Percentiles rank a stretch among this genome's conserved stretches.
Evolutionary conservation across 2,329 filamentous ascomycete species (phyloP).

Genomic region (Beauveria sp.): DNA sequence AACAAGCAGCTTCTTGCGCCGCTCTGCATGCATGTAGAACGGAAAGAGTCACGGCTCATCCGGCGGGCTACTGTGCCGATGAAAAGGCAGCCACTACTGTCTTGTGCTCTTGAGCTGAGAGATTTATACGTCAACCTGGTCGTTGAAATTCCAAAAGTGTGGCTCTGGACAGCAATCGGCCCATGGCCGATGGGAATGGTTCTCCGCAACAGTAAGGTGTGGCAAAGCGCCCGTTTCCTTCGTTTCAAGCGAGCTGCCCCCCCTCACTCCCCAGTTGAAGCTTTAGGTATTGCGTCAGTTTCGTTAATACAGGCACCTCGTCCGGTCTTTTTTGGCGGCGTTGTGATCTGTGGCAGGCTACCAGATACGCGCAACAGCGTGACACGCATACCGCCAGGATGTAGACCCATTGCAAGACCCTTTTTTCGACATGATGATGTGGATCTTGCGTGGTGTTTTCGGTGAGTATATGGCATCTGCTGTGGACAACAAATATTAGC

Average conservation of each 20-base stretch:
- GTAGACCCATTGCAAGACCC: not conserved
- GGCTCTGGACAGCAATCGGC: not conserved
- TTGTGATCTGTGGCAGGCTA: not conserved
- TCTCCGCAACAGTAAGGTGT: not conserved
- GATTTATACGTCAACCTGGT: not conserved
- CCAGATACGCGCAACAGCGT: not conserved
- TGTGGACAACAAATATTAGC: not conserved
- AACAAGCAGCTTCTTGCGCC: not conserved
- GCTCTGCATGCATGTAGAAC: not conserved
- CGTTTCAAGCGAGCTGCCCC: not conserved
- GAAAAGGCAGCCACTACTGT: not conserved
- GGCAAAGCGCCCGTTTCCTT: not conserved
- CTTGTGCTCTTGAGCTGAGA: not conserved
- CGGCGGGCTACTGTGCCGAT: not conserved
- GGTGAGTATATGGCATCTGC: constrained; percentile 3
- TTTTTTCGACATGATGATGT: not conserved
- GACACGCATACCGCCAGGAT: not conserved
- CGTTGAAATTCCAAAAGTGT: not conserved
- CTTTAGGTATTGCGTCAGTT: not conserved
- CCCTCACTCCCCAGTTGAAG: not conserved
- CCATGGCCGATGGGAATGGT: not conserved
- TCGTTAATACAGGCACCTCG: not conserved
- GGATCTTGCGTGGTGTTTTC: constrained; percentile 1
- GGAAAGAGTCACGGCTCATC: not conserved
- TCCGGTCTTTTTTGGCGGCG: not conserved